phyloP scores from a whole-genome alignment of 2,329 filamentous ascomycete species.

The Bipolaris oryzae region DNA sequence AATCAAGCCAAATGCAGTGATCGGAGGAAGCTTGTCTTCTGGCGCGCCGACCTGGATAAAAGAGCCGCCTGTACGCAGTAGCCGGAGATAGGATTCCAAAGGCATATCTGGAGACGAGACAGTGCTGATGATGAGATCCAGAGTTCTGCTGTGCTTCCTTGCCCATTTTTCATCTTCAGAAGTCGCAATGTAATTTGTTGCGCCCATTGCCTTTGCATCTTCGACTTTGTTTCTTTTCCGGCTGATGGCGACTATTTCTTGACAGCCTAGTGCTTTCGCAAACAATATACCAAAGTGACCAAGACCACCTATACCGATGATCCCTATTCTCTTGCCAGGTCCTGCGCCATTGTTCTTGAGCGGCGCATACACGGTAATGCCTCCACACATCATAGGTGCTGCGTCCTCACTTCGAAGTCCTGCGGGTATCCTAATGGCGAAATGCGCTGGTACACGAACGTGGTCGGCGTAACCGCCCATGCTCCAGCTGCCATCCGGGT shows the following conservation, averaged over 20 bases:
- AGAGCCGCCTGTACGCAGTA: constrained; percentile 65
- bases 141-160: constrained; percentile 62
- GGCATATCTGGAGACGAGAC: constrained; percentile 67
- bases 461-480: constrained; percentile 69
- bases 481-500: constrained; percentile 63
- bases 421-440: constrained; percentile 64
- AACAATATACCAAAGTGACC: constrained; percentile 77
- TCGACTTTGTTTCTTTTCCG: constrained; percentile 63
- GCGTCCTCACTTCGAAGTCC: constrained; percentile 57
- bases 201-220: constrained; percentile 67
- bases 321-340: constrained; percentile 72
- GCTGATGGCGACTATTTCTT: constrained; percentile 69
- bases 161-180: constrained; percentile 57
- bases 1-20: constrained; percentile 65
- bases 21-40: constrained; percentile 61
- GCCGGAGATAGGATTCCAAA: constrained; percentile 63
- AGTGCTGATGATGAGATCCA: constrained; percentile 67
- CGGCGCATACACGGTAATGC: constrained; percentile 75
- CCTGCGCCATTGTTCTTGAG: constrained; percentile 70
- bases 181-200: constrained; percentile 66
- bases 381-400: constrained; percentile 77
- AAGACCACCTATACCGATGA: constrained; percentile 74
- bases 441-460: constrained; percentile 62
- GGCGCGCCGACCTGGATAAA: constrained; percentile 74
- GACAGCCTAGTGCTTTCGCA: constrained; percentile 72